Percentiles rank a stretch among this genome's conserved stretches.
Evolutionary conservation across 257 asterid genomes (phyloP).

Genomic region (Hygrophila difformis): DNA sequence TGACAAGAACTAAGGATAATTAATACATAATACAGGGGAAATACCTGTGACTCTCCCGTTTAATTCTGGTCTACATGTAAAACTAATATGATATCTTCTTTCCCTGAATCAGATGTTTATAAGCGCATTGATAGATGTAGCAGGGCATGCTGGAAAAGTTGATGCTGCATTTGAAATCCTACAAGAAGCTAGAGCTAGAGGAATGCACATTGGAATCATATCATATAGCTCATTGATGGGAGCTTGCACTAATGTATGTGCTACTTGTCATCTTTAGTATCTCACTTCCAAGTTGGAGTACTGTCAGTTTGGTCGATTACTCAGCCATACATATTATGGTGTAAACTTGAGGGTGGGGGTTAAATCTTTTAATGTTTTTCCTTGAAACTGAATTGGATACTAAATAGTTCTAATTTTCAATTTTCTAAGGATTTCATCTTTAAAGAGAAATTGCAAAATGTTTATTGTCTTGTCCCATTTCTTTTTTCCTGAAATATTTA

Average conservation of each 20-base stretch:
- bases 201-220: slow-evolving; percentile 69
- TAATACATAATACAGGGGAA: too few relatives aligned
- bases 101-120: slow-evolving; percentile 62
- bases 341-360: too few relatives aligned
- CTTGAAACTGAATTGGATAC: slow-evolving; percentile 6
- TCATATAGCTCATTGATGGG: slow-evolving; percentile 98
- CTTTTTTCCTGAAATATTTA: too few relatives aligned
- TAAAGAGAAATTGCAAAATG: slow-evolving; percentile 7
- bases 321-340: too few relatives aligned
- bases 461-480: neutral
- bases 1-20: too few relatives aligned
- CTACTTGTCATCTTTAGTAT: slow-evolving; percentile 1
- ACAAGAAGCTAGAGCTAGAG: slow-evolving; percentile 66
- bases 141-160: slow-evolving; percentile 91
- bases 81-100: slow-evolving; percentile 7
- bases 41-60: too few relatives aligned
- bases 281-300: slow-evolving; percentile 1
- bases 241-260: slow-evolving; percentile 88
- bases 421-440: slow-evolving; percentile 9
- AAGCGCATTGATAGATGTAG: slow-evolving; percentile 94
- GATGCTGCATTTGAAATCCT: slow-evolving; percentile 89
- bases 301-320: slow-evolving; percentile 9
- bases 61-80: too few relatives aligned
- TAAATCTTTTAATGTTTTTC: neutral
- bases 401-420: slow-evolving; percentile 1